A percentile compares a stretch with the other conserved stretches of the same genome.
Conservation (phyloP, 2,329 filamentous ascomycete species). For the Colletotrichum kahawae region DNA sequence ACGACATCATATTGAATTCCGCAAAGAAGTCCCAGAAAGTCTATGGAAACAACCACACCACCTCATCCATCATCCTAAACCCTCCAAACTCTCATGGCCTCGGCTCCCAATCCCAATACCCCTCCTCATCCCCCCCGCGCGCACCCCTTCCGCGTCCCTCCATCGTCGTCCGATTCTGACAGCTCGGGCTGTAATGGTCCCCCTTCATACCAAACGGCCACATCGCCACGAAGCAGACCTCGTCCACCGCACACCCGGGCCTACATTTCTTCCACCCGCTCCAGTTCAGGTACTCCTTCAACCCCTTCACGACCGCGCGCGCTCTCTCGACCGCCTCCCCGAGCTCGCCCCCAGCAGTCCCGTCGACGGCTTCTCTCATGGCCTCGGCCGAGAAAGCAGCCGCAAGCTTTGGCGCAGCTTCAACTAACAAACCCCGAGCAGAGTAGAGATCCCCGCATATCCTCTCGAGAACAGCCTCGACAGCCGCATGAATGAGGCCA, state of each 20-base stretch:
- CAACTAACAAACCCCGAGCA: neutral
- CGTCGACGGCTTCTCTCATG: neutral
- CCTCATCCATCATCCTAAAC: neutral
- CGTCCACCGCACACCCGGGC: slow-evolving; percentile 53
- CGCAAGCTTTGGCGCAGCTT: neutral
- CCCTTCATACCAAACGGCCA: slow-evolving; percentile 63
- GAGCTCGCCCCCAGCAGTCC: neutral
- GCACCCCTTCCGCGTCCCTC: neutral
- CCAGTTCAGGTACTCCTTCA: slow-evolving; percentile 62
- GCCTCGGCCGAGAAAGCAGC: neutral
- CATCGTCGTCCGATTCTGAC: slow-evolving; percentile 13
- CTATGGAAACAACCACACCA: neutral
- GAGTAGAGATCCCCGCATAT: slow-evolving; percentile 38
- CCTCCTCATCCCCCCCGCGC: neutral
- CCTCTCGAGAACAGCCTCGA: slow-evolving; percentile 40
- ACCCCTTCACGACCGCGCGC: slow-evolving; percentile 18
- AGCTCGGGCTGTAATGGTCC: slow-evolving; percentile 49
- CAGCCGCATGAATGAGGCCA: slow-evolving; percentile 46
- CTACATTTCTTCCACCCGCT: slow-evolving; percentile 61
- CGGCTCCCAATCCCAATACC: slow-evolving; percentile 5
- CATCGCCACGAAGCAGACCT: slow-evolving; percentile 67
- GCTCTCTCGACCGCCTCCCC: neutral
- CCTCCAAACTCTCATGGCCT: neutral
- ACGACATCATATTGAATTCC: no score
- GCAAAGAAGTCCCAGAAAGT: neutral